A percentile compares a stretch with the other conserved stretches of the same genome.
phyloP scores from a whole-genome alignment of 148 eudicot species.

The Rhododendron molle region DNA sequence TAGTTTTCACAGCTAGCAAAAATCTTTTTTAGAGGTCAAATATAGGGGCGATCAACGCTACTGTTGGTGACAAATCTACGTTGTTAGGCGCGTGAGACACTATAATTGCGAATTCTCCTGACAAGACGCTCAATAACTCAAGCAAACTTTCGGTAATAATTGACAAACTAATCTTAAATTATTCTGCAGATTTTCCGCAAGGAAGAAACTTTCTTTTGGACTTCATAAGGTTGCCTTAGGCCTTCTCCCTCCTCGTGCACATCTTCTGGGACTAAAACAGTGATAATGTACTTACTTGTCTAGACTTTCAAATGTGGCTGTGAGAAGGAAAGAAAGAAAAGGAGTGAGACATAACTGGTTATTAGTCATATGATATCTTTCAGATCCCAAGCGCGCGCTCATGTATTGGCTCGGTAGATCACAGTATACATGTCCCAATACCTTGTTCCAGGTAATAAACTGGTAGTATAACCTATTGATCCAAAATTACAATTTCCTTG shows the following conservation, averaged over 20 bases:
- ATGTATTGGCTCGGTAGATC: neutral
- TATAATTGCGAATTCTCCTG: neutral
- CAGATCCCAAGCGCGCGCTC: neutral
- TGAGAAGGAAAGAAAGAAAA: neutral
- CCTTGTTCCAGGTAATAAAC: neutral
- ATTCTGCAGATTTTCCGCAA: neutral
- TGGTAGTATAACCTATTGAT: no score
- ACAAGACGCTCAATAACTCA: neutral
- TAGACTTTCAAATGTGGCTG: neutral
- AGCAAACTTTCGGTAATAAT: neutral
- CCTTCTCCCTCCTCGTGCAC: neutral
- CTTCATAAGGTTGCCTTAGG: neutral
- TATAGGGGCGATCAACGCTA: neutral
- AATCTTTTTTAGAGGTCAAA: neutral
- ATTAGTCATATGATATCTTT: neutral
- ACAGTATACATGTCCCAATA: neutral
- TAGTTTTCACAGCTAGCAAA: neutral
- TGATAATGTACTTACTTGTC: neutral
- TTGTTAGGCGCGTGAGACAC: neutral
- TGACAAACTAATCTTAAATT: neutral
- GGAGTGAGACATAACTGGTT: neutral
- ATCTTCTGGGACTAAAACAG: neutral
- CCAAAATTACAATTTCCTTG: neutral
- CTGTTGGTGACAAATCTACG: neutral
- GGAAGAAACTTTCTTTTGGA: neutral